Evolutionary conservation across 768 basidiomycete species (phyloP).

Genomic region (Dacryopinax spathularia): DNA sequence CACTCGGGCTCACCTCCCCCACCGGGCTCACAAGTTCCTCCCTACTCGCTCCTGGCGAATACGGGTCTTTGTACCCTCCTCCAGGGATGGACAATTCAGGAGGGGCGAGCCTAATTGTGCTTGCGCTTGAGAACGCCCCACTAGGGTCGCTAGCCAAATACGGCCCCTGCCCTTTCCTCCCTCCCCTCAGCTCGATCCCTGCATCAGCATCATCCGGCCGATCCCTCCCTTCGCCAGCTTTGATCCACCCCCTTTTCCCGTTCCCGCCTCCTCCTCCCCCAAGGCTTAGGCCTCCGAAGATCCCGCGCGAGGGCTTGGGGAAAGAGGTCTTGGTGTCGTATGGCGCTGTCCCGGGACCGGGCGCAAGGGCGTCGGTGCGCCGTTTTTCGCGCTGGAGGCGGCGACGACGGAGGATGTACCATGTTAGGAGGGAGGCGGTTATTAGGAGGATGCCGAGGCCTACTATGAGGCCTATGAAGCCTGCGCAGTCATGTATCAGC

Average conservation of each 20-base stretch:
- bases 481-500: slow-evolving; percentile 20
- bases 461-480: slow-evolving; percentile 49
- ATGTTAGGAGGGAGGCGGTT: slow-evolving; percentile 37
- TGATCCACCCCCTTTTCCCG: background rate
- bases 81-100: too few species aligned
- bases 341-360: slow-evolving; percentile 14
- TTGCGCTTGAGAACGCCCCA: background rate
- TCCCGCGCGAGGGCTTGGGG: background rate
- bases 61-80: background rate
- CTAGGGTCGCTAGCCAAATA: background rate
- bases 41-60: background rate
- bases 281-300: too few species aligned
- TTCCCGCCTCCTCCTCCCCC: background rate
- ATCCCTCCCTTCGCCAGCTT: background rate
- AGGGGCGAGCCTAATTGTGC: background rate
- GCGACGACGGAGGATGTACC: slow-evolving; percentile 42
- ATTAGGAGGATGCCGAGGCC: slow-evolving; percentile 41
- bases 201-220: background rate
- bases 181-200: background rate
- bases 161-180: slow-evolving; percentile 1
- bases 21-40: background rate
- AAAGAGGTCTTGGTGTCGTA: background rate
- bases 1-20: background rate
- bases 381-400: slow-evolving; percentile 25
- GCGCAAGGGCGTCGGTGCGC: slow-evolving; percentile 17